A percentile compares a stretch with the other conserved stretches of the same genome.
These are phyloP conservation scores for Tuber magnatum DNA, from an alignment of 495 filamentous ascomycete genomes.

Conservation along the genomic window DNA sequence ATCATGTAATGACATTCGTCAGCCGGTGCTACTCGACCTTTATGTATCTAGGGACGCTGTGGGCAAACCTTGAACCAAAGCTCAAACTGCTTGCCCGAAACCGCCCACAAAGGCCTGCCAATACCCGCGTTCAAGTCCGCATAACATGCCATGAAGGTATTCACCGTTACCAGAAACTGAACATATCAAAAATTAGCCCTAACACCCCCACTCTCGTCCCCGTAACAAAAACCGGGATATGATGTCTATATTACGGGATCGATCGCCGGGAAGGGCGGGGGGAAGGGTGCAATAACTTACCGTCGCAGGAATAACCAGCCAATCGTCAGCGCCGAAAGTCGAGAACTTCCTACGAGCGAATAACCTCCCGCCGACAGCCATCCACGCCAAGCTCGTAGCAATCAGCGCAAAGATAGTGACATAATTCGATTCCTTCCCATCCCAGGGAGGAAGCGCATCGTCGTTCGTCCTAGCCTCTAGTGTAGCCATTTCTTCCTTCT, in stretches of 20 bases:
- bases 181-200: not conserved
- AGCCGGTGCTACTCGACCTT: not conserved
- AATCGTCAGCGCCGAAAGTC: not conserved
- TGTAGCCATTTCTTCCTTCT: not conserved
- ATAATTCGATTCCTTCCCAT: not conserved
- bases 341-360: constrained; percentile 1
- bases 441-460: not conserved
- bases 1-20: not conserved
- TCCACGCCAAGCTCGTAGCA: not conserved
- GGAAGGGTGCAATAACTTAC: not conserved
- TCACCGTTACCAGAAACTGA: not conserved
- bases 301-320: constrained; percentile 1
- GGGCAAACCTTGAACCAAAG: not conserved
- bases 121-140: not conserved
- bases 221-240: not conserved
- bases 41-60: not conserved
- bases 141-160: constrained; percentile 5
- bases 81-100: not conserved
- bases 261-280: not conserved
- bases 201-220: not conserved
- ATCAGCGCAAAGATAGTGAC: not conserved
- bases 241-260: not conserved
- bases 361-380: not conserved
- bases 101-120: not conserved
- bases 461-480: not conserved